A percentile compares a stretch with the other conserved stretches of the same genome.
These are phyloP conservation scores for Aureobasidium sp. DNA, from an alignment of 2,329 filamentous ascomycete genomes.

Conservation along the genomic window DNA sequence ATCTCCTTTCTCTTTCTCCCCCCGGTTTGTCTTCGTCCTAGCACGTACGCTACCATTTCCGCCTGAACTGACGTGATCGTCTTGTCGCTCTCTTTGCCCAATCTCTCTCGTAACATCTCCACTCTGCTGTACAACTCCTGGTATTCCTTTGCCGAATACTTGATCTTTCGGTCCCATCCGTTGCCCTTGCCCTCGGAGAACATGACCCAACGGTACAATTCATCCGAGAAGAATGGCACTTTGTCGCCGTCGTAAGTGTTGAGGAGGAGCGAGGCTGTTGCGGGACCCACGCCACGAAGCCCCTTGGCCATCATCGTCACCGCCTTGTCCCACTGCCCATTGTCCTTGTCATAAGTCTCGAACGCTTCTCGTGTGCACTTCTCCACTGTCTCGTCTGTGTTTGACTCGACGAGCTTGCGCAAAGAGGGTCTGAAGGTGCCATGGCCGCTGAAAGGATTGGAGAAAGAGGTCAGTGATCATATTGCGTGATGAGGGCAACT, in stretches of 20 bases:
- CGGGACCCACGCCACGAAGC: conserved; percentile 69
- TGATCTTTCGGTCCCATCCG: conserved; percentile 47
- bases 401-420: conserved; percentile 46
- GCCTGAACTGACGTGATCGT: conserved; percentile 51
- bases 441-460: conserved; percentile 32
- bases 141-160: conserved; percentile 66
- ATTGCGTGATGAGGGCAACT: background rate
- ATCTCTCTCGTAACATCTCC: conserved; percentile 32
- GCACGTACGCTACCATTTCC: conserved; percentile 63
- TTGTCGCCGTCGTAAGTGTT: conserved; percentile 52
- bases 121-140: conserved; percentile 40
- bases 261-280: conserved; percentile 67
- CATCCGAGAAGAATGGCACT: conserved; percentile 72
- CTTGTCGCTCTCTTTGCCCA: conserved; percentile 27
- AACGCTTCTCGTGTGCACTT: conserved; percentile 48
- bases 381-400: conserved; percentile 42
- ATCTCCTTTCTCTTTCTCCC: background rate
- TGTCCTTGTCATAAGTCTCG: conserved; percentile 31
- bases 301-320: conserved; percentile 41
- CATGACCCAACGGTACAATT: conserved; percentile 65
- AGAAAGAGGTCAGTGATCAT: background rate
- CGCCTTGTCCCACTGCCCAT: conserved; percentile 12
- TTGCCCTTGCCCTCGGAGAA: conserved; percentile 34
- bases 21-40: conserved; percentile 40
- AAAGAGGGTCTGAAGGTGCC: conserved; percentile 44